A percentile compares a stretch with the other conserved stretches of the same genome.
These are phyloP conservation scores for Chalaropsis thielavioides DNA, from an alignment of 2,329 filamentous ascomycete genomes.

Conservation along the genomic window DNA sequence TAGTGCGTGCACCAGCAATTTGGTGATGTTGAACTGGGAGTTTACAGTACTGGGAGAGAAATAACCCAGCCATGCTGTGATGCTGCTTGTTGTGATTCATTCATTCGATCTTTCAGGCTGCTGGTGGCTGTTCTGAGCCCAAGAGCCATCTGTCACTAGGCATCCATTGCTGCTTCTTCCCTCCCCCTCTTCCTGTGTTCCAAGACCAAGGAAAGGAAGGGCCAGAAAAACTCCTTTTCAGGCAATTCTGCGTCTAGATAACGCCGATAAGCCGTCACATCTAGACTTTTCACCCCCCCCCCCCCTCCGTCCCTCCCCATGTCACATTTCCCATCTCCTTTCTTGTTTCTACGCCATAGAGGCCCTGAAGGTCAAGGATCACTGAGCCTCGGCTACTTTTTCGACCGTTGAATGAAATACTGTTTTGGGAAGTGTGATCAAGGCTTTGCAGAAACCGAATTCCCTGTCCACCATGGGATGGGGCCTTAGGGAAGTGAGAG, in stretches of 20 bases:
- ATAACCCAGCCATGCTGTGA: too few species aligned
- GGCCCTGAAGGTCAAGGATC: neutral
- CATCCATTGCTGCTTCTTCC: neutral
- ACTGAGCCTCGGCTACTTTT: neutral
- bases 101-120: too few species aligned
- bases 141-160: neutral
- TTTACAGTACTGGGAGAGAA: too few species aligned
- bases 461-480: neutral
- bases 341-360: neutral
- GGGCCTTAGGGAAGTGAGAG: neutral
- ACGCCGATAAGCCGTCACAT: neutral
- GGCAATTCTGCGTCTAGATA: neutral
- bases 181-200: neutral
- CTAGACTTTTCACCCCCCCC: neutral
- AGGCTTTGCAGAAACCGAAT: neutral
- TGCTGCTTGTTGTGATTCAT: too few species aligned
- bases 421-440: neutral
- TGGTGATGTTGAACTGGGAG: too few species aligned
- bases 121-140: neutral
- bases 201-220: neutral
- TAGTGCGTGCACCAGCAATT: too few species aligned
- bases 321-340: neutral
- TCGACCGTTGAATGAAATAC: neutral
- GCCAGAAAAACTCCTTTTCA: neutral
- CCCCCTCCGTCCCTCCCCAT: neutral